Conservation (phyloP, 768 basidiomycete genomes). For the Leucocoprinus sp. region DNA sequence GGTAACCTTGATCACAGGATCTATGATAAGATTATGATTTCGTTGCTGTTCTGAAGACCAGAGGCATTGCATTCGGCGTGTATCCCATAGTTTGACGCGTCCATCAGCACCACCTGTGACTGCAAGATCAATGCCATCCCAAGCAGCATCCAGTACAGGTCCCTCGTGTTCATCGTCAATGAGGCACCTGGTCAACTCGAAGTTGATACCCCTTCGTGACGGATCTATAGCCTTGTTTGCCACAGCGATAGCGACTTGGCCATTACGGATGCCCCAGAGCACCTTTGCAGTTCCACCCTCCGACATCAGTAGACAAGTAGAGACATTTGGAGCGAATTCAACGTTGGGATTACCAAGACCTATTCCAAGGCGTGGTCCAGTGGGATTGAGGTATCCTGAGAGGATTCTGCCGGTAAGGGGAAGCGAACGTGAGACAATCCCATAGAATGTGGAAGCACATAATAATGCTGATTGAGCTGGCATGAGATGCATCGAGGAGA, state of each 20-base stretch:
- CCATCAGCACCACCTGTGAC: conserved; percentile 58
- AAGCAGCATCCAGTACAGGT: conserved; percentile 45
- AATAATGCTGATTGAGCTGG: conserved; percentile 49
- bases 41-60: conserved; percentile 52
- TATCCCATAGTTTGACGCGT: conserved; percentile 67
- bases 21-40: conserved; percentile 27
- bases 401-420: conserved; percentile 64
- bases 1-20: conserved; percentile 45
- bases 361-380: conserved; percentile 46
- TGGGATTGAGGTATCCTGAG: conserved; percentile 61
- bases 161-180: conserved; percentile 60
- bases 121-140: conserved; percentile 33
- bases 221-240: conserved; percentile 53
- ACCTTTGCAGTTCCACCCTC: conserved; percentile 60
- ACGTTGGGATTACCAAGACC: conserved; percentile 69
- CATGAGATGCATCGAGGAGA: conserved; percentile 56
- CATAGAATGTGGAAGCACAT: conserved; percentile 56
- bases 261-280: conserved; percentile 67
- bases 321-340: conserved; percentile 64
- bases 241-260: conserved; percentile 55
- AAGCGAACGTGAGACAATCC: conserved; percentile 64
- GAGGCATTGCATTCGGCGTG: conserved; percentile 41
- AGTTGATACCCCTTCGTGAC: conserved; percentile 32
- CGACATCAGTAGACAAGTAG: conserved; percentile 48
- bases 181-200: conserved; percentile 38